Evolutionary conservation across 1,139 yeast genomes (phyloP), one percentile per base, ranked within the genome.

Genomic region (Lodderomyces beijingensis): DNA sequence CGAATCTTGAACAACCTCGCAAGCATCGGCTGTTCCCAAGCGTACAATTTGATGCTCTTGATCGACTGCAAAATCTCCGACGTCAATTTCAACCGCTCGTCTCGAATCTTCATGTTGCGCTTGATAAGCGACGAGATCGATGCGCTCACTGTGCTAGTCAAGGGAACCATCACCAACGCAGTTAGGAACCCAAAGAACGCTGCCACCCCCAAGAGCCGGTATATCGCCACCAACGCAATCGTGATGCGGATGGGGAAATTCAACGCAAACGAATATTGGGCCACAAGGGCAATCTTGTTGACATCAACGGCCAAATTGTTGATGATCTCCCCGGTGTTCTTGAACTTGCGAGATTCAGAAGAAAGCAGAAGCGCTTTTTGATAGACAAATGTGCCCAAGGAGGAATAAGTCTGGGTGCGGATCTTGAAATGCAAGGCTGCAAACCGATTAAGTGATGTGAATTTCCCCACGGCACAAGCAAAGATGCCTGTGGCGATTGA

Each of bases 11-110:
- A 49, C 27, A 64, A 50, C 40, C 60, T 50, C 21, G 47, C 42
- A 39, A 63, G 44, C 60, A 63, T 60, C 11, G 71, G 69, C 16
- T 41, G 36, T 36, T 62, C 67, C 68, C 68, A 62, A 3, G 65
- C 57, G 37, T 60, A 61, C 28, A 62, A 52, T 38, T 65, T 65
- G 42, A 65, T 53, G 28, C 65, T 58, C 35, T 63, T 65, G 21
- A 65, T 57, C 3, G 70, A 55, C 31, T 51, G 56, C 33, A 65
- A 51, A 25, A 65, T 60, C 43, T 65, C 71, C 16, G 60, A 57
- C 14, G 63, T 62, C 31, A 63, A 46, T 20, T 59, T 50, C 0
- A 62, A 54, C 44, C 71, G 50, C 14, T 53, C 49, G 41, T 63
- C 70, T 43, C 54, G 59, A 27, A 47, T 44, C 30, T 50, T 49